phyloP scores from a whole-genome alignment of 345 rosid species.

The Syzygium aqueum region DNA sequence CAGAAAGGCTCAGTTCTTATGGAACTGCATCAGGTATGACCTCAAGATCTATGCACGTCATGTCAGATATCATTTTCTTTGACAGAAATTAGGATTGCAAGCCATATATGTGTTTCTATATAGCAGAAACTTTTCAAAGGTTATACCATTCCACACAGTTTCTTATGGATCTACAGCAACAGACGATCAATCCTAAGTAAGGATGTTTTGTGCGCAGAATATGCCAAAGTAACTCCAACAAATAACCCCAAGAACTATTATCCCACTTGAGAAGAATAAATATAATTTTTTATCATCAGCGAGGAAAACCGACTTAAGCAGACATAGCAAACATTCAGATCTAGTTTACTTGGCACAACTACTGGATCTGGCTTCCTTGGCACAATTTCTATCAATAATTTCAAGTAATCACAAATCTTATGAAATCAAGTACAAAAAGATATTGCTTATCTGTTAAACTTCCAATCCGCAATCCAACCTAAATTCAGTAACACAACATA shows the following conservation, averaged over 20 bases:
- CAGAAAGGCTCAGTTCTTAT: neutral
- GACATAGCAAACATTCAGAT: neutral
- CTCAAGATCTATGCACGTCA: neutral
- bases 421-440: neutral
- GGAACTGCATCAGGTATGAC: neutral
- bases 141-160: neutral
- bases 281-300: neutral
- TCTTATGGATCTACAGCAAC: neutral
- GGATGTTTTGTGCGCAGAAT: neutral
- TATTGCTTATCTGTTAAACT: neutral
- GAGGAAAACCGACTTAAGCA: neutral
- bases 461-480: neutral
- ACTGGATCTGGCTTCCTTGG: neutral
- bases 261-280: neutral
- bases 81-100: neutral
- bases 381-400: neutral
- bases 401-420: neutral
- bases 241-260: neutral
- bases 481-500: neutral
- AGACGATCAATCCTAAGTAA: neutral
- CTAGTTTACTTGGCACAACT: neutral
- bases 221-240: neutral
- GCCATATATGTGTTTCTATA: neutral
- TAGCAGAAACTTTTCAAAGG: neutral
- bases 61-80: neutral